phyloP scores from a whole-genome alignment of 352 stramenopile species.

The Globisporangium sylvaticum region DNA sequence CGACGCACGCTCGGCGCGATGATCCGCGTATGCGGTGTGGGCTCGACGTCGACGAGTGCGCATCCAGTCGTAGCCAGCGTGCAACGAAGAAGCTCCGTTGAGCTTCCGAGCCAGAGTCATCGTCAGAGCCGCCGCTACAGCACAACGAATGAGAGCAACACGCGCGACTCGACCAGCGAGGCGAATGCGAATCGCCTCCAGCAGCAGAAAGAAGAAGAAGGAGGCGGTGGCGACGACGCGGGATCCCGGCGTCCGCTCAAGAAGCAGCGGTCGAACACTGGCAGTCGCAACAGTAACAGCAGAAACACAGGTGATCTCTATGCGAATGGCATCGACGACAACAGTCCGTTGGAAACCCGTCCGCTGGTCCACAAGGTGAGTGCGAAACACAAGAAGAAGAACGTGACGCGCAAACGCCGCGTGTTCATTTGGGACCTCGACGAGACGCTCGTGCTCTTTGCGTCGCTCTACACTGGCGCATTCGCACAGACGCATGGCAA shows the following conservation, averaged over 20 bases:
- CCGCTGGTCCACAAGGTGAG: conserved; percentile 1
- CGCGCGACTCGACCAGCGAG: neutral
- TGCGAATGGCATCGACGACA: neutral
- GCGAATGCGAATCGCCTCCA: conserved; percentile 1
- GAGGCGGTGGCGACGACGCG: conserved; percentile 14
- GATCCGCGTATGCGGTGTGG: neutral
- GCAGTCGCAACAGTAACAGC: neutral
- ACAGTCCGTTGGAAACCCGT: neutral
- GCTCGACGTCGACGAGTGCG: neutral
- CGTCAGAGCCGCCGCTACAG: neutral
- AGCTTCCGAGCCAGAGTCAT: neutral
- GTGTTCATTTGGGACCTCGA: conserved; percentile 85
- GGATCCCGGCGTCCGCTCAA: conserved; percentile 31
- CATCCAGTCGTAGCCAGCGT: neutral
- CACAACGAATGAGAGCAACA: neutral
- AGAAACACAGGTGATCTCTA: neutral
- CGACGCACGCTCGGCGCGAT: neutral
- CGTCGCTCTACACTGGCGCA: conserved; percentile 68
- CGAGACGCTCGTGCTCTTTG: conserved; percentile 80
- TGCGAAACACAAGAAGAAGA: neutral
- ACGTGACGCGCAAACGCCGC: conserved; percentile 18
- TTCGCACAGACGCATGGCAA: conserved; percentile 65
- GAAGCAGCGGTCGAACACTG: conserved; percentile 25
- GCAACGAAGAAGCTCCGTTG: neutral
- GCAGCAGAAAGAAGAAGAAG: neutral